Evolutionary conservation across 108 stramenopile genomes (phyloP), one percentile per base, ranked within the genome.

Genomic region (Nitzschia sp.): DNA sequence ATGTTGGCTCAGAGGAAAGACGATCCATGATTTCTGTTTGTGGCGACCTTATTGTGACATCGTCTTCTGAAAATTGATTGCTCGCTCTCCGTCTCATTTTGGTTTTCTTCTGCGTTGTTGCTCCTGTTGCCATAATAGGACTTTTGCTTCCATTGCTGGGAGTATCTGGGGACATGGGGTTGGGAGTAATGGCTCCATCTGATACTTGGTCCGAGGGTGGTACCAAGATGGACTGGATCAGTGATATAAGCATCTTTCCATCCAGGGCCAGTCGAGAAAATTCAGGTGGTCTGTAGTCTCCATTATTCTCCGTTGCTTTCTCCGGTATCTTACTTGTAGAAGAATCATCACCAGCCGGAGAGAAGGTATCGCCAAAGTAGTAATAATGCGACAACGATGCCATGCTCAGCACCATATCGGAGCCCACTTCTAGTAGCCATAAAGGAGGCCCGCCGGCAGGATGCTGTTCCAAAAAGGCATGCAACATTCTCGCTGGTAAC

Each of bases 311-410:
- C 6, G 38, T 9, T 41, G 38, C 6, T 41, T 6, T 9, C 13
- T 6, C 6, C 13, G 38, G 6, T 13, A 13, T 41, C 38, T 13
- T 6, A 41, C 38, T 41, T 9, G 38, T 41, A 6, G 38, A 41
- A 6, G 6, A 9, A 41, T 9, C 13, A 13, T 32, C 28, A n/a
- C n/a, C 32, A 22, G 47, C 52, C 17, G 66, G 66, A 23, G 33
- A 27, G 36, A 66, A 66, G 3, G 66, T 32, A 26, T 72, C 73
- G 15, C 85, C 84, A 58, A 81, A 89, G 45, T 71, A 65, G 63
- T 87, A 83, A 75, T 93, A 90, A 77, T 87, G 89, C 11, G 78
- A 73, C 32, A 93, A 73, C 3, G 84, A 85, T 34, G 84, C 82
- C 55, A 80, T 66, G 29, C 77, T 73, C 57, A 93, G 58, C 2